phyloP scores from a whole-genome alignment of 441 rosid genomes.

The Populus trichocarpa region DNA sequence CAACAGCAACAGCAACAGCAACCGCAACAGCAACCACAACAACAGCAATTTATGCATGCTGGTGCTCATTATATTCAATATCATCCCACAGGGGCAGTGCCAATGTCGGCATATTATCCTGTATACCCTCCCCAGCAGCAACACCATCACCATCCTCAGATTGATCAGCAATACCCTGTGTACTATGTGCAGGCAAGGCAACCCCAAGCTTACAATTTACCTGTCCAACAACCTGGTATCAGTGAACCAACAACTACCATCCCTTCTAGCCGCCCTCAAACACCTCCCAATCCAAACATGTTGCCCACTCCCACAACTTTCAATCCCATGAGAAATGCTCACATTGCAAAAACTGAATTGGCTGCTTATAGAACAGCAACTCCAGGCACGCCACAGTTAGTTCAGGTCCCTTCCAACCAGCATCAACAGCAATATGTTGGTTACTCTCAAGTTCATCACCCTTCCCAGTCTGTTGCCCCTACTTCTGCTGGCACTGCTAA shows the following conservation, averaged over 20 bases:
- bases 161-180: constrained; percentile 78
- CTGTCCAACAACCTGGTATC: constrained; percentile 58
- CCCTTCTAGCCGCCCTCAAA: constrained; percentile 49
- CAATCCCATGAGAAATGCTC: constrained; percentile 58
- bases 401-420: constrained; percentile 64
- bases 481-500: constrained; percentile 44
- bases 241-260: constrained; percentile 45
- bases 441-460: constrained; percentile 79
- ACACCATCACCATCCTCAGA: constrained; percentile 56
- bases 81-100: constrained; percentile 56
- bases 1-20: constrained; percentile 68
- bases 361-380: constrained; percentile 56
- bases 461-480: constrained; percentile 65
- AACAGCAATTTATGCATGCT: constrained; percentile 67
- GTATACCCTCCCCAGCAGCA: constrained; percentile 76
- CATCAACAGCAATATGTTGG: constrained; percentile 79
- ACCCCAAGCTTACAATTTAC: constrained; percentile 58
- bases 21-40: constrained; percentile 33
- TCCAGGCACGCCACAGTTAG: constrained; percentile 51
- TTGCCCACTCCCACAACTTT: constrained; percentile 43
- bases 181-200: constrained; percentile 65
- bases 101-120: constrained; percentile 62
- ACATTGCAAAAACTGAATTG: constrained; percentile 62
- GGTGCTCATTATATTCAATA: constrained; percentile 71
- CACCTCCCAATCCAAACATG: constrained; percentile 54